A percentile compares a stretch with the other conserved stretches of the same genome.
These are phyloP conservation scores for Aristolochia contorta DNA, from an alignment of 164 flowering plant genomes.

Conservation along the genomic window DNA sequence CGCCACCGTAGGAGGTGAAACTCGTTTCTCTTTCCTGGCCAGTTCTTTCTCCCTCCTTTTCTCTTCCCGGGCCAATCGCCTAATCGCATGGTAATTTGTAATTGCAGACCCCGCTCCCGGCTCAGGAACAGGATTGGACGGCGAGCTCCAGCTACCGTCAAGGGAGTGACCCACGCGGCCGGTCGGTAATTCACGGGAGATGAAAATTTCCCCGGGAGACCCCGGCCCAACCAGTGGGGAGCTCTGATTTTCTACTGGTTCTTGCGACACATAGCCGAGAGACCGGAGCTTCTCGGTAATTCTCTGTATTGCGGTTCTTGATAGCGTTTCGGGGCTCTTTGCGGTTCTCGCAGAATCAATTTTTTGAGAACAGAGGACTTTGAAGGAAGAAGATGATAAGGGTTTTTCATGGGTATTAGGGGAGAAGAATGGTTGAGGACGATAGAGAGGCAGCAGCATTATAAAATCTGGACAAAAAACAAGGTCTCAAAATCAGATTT, in stretches of 20 bases:
- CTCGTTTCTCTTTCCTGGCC: slow-evolving; percentile 12
- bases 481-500: too few relatives aligned
- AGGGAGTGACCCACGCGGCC: slow-evolving; percentile 72
- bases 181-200: slow-evolving; percentile 44
- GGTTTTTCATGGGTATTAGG: slow-evolving; percentile 9
- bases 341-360: slow-evolving; percentile 20
- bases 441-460: slow-evolving; percentile 33
- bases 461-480: background rate
- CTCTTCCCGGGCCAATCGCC: slow-evolving; percentile 14
- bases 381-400: slow-evolving; percentile 5
- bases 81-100: slow-evolving; percentile 36
- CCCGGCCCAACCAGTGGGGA: slow-evolving; percentile 5
- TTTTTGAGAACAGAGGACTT: slow-evolving; percentile 14
- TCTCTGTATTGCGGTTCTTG: slow-evolving; percentile 59
- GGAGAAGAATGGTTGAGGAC: slow-evolving; percentile 7
- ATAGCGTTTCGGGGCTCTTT: slow-evolving; percentile 19
- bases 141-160: slow-evolving; percentile 85
- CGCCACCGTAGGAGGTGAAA: slow-evolving; percentile 58
- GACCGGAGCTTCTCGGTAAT: slow-evolving; percentile 88
- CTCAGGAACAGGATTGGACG: slow-evolving; percentile 66
- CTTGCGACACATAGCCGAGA: slow-evolving; percentile 56
- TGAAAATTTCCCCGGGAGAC: slow-evolving; percentile 65
- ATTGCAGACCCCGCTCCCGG: slow-evolving; percentile 64
- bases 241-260: background rate
- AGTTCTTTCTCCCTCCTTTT: slow-evolving; percentile 19